Conservation (phyloP, 805 yeast species). For the Candida rishiriensis region DNA sequence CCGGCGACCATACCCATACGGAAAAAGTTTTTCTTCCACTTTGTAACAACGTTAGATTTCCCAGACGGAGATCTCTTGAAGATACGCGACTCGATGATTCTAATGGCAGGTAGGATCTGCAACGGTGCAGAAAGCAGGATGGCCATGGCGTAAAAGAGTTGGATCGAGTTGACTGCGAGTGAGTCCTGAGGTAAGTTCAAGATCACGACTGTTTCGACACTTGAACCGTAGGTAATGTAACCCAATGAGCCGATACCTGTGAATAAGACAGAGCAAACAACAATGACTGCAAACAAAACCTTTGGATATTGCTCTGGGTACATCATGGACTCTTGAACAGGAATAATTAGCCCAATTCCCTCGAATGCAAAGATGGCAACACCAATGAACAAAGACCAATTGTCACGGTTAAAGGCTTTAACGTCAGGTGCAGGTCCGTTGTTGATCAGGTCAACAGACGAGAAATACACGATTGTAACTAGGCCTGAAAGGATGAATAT, state of each 20-base stretch:
- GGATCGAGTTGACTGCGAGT: constrained; percentile 58
- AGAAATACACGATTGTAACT: constrained; percentile 55
- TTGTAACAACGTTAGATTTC: constrained; percentile 44
- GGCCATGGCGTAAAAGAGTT: constrained; percentile 68
- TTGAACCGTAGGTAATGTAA: constrained; percentile 62
- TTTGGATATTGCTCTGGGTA: constrained; percentile 69
- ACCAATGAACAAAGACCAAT: constrained; percentile 72
- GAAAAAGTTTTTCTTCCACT: constrained; percentile 64
- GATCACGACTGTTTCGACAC: constrained; percentile 63
- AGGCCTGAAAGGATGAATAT: constrained; percentile 64
- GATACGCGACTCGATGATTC: constrained; percentile 61
- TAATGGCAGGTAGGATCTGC: constrained; percentile 74
- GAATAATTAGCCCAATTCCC: constrained; percentile 78
- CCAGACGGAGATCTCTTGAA: constrained; percentile 53
- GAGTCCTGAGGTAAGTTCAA: constrained; percentile 68
- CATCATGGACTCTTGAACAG: constrained; percentile 78
- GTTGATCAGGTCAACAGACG: constrained; percentile 39
- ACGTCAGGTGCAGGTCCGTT: constrained; percentile 50
- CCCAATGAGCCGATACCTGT: constrained; percentile 64
- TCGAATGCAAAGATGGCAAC: constrained; percentile 87
- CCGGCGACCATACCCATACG: constrained; percentile 49
- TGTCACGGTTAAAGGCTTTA: constrained; percentile 46
- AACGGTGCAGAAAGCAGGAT: constrained; percentile 76
- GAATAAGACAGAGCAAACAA: constrained; percentile 59
- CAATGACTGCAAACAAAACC: constrained; percentile 57